Conservation (phyloP, 345 rosid species). For the Boechera stricta region DNA sequence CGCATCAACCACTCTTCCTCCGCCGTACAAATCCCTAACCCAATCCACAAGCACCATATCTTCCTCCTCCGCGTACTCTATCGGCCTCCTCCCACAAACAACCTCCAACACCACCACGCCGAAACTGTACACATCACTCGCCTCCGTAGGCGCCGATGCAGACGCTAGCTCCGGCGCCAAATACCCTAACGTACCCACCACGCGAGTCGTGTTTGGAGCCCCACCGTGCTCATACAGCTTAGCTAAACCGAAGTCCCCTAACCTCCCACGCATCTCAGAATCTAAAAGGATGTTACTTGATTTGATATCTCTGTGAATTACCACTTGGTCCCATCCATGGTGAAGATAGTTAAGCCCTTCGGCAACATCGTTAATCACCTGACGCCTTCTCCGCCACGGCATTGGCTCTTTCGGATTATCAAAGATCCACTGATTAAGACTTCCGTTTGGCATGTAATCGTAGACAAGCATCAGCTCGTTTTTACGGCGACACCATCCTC, state of each 20-base stretch:
- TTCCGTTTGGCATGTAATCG: slow-evolving; percentile 89
- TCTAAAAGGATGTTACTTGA: slow-evolving; percentile 83
- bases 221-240: slow-evolving; percentile 79
- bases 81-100: slow-evolving; percentile 75
- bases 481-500: slow-evolving; percentile 88
- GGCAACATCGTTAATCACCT: slow-evolving; percentile 73
- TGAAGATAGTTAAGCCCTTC: slow-evolving; percentile 86
- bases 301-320: slow-evolving; percentile 82
- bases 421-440: slow-evolving; percentile 77
- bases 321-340: slow-evolving; percentile 92
- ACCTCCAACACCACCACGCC: slow-evolving; percentile 89
- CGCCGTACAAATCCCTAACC: slow-evolving; percentile 68
- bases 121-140: slow-evolving; percentile 85
- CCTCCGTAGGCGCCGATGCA: slow-evolving; percentile 57
- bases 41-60: slow-evolving; percentile 69
- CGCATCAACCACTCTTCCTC: slow-evolving; percentile 59
- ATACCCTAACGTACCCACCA: slow-evolving; percentile 90
- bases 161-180: slow-evolving; percentile 83
- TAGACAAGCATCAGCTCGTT: slow-evolving; percentile 81
- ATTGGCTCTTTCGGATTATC: slow-evolving; percentile 57
- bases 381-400: slow-evolving; percentile 64
- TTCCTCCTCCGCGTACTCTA: slow-evolving; percentile 57
- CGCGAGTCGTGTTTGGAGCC: slow-evolving; percentile 77
- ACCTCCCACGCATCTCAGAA: slow-evolving; percentile 76
- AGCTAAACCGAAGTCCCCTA: slow-evolving; percentile 90